Conservation (phyloP, 1,139 yeast species). For the Hemisphaericaspora subhashii region DNA sequence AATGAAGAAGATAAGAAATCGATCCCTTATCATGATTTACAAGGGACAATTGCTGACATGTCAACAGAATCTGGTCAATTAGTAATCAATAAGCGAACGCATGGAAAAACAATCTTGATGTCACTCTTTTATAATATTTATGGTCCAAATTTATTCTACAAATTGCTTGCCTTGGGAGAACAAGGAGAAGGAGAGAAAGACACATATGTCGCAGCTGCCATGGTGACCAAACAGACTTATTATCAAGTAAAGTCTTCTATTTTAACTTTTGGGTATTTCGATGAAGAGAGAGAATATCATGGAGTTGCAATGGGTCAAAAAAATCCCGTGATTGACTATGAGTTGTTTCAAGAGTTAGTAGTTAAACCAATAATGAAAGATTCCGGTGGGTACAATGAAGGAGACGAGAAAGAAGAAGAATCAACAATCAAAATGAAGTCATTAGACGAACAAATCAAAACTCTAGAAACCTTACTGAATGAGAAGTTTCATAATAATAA, state of each 20-base stretch:
- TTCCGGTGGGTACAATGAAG: neutral
- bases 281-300: conserved; percentile 24
- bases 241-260: conserved; percentile 51
- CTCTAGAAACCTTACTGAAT: conserved; percentile 19
- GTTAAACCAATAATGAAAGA: conserved; percentile 9
- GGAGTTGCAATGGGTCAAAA: conserved; percentile 47
- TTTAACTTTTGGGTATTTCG: conserved; percentile 32
- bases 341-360: conserved; percentile 16
- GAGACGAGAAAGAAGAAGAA: no score
- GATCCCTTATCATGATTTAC: conserved; percentile 49
- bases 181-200: conserved; percentile 72
- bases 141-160: conserved; percentile 59
- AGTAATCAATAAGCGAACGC: conserved; percentile 52
- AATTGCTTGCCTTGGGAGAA: conserved; percentile 57
- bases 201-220: conserved; percentile 60
- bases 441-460: conserved; percentile 22
- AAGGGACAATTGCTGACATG: conserved; percentile 59
- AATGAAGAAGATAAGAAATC: conserved; percentile 13
- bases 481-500: conserved; percentile 19
- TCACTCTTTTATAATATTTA: conserved; percentile 57
- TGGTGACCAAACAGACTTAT: conserved; percentile 42
- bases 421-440: conserved; percentile 1
- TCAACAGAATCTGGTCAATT: conserved; percentile 67
- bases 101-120: conserved; percentile 50
- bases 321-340: conserved; percentile 32